Conservation (phyloP, 805 yeast genomes). For the Hanseniaspora taiwanica region DNA sequence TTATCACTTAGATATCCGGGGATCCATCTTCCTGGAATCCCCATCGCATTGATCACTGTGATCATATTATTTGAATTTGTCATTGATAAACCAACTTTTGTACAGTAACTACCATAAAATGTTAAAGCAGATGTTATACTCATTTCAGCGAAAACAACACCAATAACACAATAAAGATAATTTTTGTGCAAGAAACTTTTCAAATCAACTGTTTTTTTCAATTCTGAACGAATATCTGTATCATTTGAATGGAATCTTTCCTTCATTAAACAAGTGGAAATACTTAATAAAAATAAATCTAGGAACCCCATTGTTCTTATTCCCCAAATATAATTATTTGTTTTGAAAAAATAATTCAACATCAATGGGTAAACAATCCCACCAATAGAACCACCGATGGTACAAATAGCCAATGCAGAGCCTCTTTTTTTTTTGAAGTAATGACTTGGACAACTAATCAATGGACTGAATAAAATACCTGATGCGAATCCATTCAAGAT, state of each 20-base stretch:
- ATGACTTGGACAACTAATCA: slow-evolving; percentile 46
- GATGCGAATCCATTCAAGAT: slow-evolving; percentile 42
- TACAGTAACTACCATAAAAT: slow-evolving; percentile 37
- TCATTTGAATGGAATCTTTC: slow-evolving; percentile 36
- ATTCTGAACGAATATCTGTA: slow-evolving; percentile 35
- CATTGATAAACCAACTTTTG: slow-evolving; percentile 29
- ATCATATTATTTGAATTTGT: slow-evolving; percentile 24
- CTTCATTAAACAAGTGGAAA: slow-evolving; percentile 24
- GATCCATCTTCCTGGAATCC: slow-evolving; percentile 25
- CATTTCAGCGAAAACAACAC: slow-evolving; percentile 35
- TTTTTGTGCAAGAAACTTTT: slow-evolving; percentile 31
- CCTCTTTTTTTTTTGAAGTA: slow-evolving; percentile 51
- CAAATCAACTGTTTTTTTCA: slow-evolving; percentile 25
- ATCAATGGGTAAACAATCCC: slow-evolving; percentile 42
- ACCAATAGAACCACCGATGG: slow-evolving; percentile 41
- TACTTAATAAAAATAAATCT: slow-evolving; percentile 22
- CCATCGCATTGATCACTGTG: slow-evolving; percentile 27
- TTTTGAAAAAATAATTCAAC: slow-evolving; percentile 27
- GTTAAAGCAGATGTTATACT: slow-evolving; percentile 33
- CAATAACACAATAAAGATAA: slow-evolving; percentile 30
- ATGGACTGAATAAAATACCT: slow-evolving; percentile 43
- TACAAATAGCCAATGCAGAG: slow-evolving; percentile 34
- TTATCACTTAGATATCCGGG: slow-evolving; percentile 27
- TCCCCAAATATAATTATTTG: slow-evolving; percentile 42
- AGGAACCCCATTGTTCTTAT: slow-evolving; percentile 36